Evolutionary conservation across 345 rosid genomes (phyloP).

Genomic region (Gossypium sturtianum): DNA sequence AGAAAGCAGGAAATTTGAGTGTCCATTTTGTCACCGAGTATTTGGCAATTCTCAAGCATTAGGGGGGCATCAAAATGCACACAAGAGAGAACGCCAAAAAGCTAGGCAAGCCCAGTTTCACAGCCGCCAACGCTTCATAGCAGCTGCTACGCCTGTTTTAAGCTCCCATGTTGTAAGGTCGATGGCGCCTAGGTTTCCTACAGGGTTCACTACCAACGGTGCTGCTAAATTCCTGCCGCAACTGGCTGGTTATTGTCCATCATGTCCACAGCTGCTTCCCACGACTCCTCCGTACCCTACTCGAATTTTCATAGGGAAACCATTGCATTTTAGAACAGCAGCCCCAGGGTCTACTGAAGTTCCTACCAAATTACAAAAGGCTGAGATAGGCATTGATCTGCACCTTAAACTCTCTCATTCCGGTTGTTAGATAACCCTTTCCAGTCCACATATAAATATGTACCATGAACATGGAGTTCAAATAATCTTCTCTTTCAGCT

Average conservation of each 20-base stretch:
- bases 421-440: slow-evolving; percentile 7
- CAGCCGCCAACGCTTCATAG: slow-evolving; percentile 14
- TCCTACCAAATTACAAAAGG: slow-evolving; percentile 21
- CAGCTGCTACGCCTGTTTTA: slow-evolving; percentile 23
- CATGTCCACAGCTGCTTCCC: slow-evolving; percentile 18
- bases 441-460: not conserved
- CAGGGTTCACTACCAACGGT: slow-evolving; percentile 1
- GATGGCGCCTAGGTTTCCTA: slow-evolving; percentile 12
- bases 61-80: slow-evolving; percentile 65
- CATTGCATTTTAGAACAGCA: slow-evolving; percentile 19
- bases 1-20: slow-evolving; percentile 38
- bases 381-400: slow-evolving; percentile 35
- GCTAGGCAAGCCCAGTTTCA: slow-evolving; percentile 34
- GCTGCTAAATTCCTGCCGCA: slow-evolving; percentile 11
- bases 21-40: slow-evolving; percentile 46
- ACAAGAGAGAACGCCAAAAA: slow-evolving; percentile 55
- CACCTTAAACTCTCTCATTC: slow-evolving; percentile 44
- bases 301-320: slow-evolving; percentile 18
- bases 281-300: slow-evolving; percentile 16
- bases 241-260: slow-evolving; percentile 1
- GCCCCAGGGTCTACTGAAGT: slow-evolving; percentile 7
- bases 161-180: slow-evolving; percentile 26
- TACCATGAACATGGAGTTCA: not conserved
- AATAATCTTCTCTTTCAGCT: not conserved
- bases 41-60: slow-evolving; percentile 56